Evolutionary conservation across 2,329 filamentous ascomycete genomes (phyloP).

Genomic region (Penicillium sp.): DNA sequence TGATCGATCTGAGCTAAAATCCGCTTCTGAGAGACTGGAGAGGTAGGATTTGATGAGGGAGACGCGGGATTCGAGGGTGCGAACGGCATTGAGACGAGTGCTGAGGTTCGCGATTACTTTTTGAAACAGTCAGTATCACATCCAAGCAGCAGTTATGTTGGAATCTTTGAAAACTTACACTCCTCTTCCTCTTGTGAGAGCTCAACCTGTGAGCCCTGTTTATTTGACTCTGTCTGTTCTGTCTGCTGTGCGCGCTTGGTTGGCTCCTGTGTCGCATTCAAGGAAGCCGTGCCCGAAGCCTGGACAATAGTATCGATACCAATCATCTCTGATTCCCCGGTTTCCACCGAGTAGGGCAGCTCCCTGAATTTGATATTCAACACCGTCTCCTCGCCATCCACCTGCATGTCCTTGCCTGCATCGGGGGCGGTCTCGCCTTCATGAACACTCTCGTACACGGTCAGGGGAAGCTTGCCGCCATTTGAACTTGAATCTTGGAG

Average conservation of each 20-base stretch:
- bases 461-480: constrained; percentile 75
- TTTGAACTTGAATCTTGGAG: constrained; percentile 46
- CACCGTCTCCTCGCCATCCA: constrained; percentile 55
- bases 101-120: constrained; percentile 60
- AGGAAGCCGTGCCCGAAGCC: constrained; percentile 70
- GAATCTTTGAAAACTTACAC: constrained; percentile 33
- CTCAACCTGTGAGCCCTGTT: constrained; percentile 22
- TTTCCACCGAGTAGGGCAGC: constrained; percentile 79
- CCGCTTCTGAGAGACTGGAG: constrained; percentile 57
- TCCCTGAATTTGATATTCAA: constrained; percentile 68
- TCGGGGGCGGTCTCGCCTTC: constrained; percentile 58
- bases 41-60: no score
- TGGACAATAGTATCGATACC: constrained; percentile 86
- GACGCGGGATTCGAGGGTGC: constrained; percentile 80
- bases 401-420: constrained; percentile 57
- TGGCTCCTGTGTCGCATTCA: constrained; percentile 33
- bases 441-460: constrained; percentile 77
- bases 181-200: constrained; percentile 58
- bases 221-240: constrained; percentile 18
- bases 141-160: not conserved
- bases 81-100: constrained; percentile 83
- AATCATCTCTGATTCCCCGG: constrained; percentile 95
- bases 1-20: constrained; percentile 40
- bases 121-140: constrained; percentile 9
- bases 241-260: constrained; percentile 8